Percentiles rank a stretch among this genome's conserved stretches.
These are phyloP conservation scores for Dioszegia hungarica DNA, from an alignment of 768 basidiomycete genomes.

Conservation along the genomic window DNA sequence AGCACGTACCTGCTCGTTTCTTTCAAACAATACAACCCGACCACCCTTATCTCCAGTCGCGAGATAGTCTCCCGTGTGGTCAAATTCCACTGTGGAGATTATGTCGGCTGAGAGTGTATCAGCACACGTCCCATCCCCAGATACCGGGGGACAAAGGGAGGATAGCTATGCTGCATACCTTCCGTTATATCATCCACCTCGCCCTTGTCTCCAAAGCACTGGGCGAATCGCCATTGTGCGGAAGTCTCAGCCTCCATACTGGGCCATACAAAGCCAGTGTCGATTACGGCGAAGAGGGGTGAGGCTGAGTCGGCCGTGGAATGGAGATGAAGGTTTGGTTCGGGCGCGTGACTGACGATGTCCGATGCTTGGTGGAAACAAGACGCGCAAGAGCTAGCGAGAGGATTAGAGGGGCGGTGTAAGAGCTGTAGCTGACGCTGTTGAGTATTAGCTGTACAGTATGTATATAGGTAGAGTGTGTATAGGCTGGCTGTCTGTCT, in stretches of 20 bases:
- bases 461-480: too few relatives aligned
- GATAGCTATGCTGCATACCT: conserved; percentile 64
- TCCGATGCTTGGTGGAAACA: too few relatives aligned
- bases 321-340: background rate
- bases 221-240: conserved; percentile 90
- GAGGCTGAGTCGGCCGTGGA: too few relatives aligned
- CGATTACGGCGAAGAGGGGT: too few relatives aligned
- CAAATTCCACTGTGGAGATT: conserved; percentile 99
- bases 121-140: background rate
- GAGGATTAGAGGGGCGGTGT: too few relatives aligned
- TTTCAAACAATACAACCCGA: conserved; percentile 95
- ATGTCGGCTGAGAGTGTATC: conserved; percentile 83
- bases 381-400: too few relatives aligned
- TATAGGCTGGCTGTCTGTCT: too few relatives aligned
- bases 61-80: conserved; percentile 98
- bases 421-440: too few relatives aligned
- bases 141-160: conserved; percentile 1
- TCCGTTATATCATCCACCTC: conserved; percentile 97
- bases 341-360: background rate
- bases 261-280: background rate
- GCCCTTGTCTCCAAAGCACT: conserved; percentile 98
- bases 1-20: conserved; percentile 81
- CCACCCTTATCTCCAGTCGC: conserved; percentile 99
- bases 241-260: conserved; percentile 38
- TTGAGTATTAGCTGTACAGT: background rate